Base-by-base conservation (phyloP, 1,284 basidiomycete species). In the Leccinum griseonigrum region DNA sequence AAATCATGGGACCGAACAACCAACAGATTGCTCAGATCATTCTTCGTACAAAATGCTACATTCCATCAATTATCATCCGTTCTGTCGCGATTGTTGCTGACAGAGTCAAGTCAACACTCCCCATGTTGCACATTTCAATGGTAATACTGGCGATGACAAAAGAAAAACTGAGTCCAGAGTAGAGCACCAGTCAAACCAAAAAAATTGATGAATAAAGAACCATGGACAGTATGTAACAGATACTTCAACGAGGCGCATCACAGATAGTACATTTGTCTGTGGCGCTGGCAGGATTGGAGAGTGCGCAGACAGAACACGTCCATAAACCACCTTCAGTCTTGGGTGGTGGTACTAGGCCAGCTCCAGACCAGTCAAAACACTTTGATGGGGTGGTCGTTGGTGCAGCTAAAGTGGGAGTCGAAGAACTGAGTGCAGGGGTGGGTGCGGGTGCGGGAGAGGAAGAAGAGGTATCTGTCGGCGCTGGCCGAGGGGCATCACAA, bases 351-450 rank as follows among this genome's bases (percentile, higher is more conserved):
- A 76, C 77, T 64, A 83, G 60, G 6, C 84, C 84, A 13, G 81
- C 82, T 18, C 82, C 83, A 31, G 74, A 76, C 80, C 83, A 88
- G 64, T 86, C 73, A 64, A 87, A 87, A 16, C 66, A 69, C 51
- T 72, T 73, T 16, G 61, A 54, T 31, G 73, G 60, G 4, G 68
- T 64, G 1, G 67, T 29, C 3, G 60, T 57, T 4, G 52, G 54
- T n/a, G 36, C 36, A 54, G 8, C 54, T 28, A 53, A 9, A 18
- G 48, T 16, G 14, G 57, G 51, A 14, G 55, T n/a, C 50, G 36
- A 48, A 34, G 54, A 10, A 16, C 11, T 18, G 3, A 59, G 57
- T 14, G 26, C 26, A n/a, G 56, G 40, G 9, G 40, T 18, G 38
- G 63, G 40, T 38, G 62, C 57, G 4, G 67, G 60, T 38, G 62